These are phyloP conservation scores for Fagus sylvatica DNA, from an alignment of 306 rosid species.

Conservation along the genomic window DNA sequence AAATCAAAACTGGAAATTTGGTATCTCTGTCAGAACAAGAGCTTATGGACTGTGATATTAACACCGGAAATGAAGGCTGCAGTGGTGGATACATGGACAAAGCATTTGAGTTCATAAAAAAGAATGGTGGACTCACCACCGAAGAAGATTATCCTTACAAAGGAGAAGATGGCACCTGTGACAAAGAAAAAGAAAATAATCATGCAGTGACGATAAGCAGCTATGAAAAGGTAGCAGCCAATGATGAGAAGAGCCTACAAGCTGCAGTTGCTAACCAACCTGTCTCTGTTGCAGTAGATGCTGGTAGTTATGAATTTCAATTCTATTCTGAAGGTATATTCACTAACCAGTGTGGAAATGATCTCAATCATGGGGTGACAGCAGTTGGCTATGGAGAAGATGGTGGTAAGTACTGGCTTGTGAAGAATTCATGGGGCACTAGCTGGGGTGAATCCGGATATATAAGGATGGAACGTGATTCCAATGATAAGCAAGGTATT, in stretches of 20 bases:
- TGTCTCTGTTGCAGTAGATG: slow-evolving; percentile 65
- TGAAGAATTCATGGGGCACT: slow-evolving; percentile 74
- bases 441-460: slow-evolving; percentile 76
- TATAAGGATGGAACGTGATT: slow-evolving; percentile 43
- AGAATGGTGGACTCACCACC: slow-evolving; percentile 45
- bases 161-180: slow-evolving; percentile 42
- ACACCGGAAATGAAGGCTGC: slow-evolving; percentile 55
- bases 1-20: slow-evolving; percentile 62
- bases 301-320: slow-evolving; percentile 49
- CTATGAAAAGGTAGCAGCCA: slow-evolving; percentile 50
- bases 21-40: slow-evolving; percentile 68
- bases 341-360: slow-evolving; percentile 50
- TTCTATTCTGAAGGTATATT: slow-evolving; percentile 61
- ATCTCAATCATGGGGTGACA: slow-evolving; percentile 66
- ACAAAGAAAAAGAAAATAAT: slow-evolving; percentile 25
- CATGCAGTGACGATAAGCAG: slow-evolving; percentile 43
- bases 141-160: slow-evolving; percentile 54
- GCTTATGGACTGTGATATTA: slow-evolving; percentile 63
- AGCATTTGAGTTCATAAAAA: slow-evolving; percentile 54
- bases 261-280: slow-evolving; percentile 74
- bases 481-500: slow-evolving; percentile 35
- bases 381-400: slow-evolving; percentile 70
- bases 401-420: slow-evolving; percentile 56
- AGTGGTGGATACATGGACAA: slow-evolving; percentile 63
- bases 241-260: slow-evolving; percentile 47